A percentile compares a stretch with the other conserved stretches of the same genome.
These are phyloP conservation scores for Ophiostoma sp. DNA, from an alignment of 2,329 filamentous ascomycete species.

Conservation along the genomic window DNA sequence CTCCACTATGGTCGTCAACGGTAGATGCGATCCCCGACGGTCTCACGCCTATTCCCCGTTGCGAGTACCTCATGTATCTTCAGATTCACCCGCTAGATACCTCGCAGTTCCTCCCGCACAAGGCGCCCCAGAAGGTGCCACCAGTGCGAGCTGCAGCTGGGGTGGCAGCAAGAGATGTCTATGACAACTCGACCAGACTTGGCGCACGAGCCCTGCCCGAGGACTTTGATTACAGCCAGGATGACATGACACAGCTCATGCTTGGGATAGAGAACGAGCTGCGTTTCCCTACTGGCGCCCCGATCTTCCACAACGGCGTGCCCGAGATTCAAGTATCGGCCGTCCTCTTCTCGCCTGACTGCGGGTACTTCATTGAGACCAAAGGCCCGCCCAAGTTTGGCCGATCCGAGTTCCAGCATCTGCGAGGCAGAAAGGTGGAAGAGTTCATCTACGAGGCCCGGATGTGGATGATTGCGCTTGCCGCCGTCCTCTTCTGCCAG, in stretches of 20 bases:
- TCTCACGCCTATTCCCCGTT: slow-evolving; percentile 62
- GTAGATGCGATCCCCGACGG: slow-evolving; percentile 56
- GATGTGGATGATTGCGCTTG: slow-evolving; percentile 53
- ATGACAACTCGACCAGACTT: not conserved
- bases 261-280: slow-evolving; percentile 56
- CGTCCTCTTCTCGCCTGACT: slow-evolving; percentile 63
- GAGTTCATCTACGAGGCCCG: slow-evolving; percentile 52
- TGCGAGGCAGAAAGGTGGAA: slow-evolving; percentile 57
- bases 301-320: slow-evolving; percentile 41
- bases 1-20: slow-evolving; percentile 68
- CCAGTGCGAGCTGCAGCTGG: not conserved
- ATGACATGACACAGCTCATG: slow-evolving; percentile 30
- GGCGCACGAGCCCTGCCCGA: slow-evolving; percentile 6
- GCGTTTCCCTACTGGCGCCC: slow-evolving; percentile 55
- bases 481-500: slow-evolving; percentile 54
- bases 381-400: slow-evolving; percentile 56
- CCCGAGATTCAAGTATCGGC: slow-evolving; percentile 58
- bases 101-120: slow-evolving; percentile 29
- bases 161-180: not conserved
- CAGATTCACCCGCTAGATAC: slow-evolving; percentile 61
- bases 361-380: slow-evolving; percentile 59
- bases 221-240: slow-evolving; percentile 20
- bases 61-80: slow-evolving; percentile 82
- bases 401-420: slow-evolving; percentile 48
- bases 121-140: not conserved